Base-by-base conservation (phyloP, 1,284 basidiomycete species). In the Neonothopanus nambi region DNA sequence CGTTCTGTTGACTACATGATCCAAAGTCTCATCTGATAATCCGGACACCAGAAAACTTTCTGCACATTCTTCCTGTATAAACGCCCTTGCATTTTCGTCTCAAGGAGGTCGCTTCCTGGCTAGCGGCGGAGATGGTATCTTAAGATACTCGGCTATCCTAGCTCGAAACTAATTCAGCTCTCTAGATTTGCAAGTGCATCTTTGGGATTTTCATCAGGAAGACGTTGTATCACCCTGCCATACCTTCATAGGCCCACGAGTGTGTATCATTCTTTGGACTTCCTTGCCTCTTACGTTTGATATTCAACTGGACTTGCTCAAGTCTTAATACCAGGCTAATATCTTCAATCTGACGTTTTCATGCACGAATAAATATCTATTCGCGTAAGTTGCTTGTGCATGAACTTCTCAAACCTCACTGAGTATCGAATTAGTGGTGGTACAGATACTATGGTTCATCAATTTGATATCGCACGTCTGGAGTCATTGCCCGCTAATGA, bases 171-270 rank as follows among this genome's bases (percentile, higher is more conserved):
- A 37, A 28, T 30, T 44, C 49, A 47, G 47, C 39, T 17, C 7
- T 40, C 52, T 59, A 89, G 87, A 91, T 67, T 73, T 80, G 2
- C 67, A 73, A 15, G 74, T 88, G 12, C 73, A 76, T 51, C 66
- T 91, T 15, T 88, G 85, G 85, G 85, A 91, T 60, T 82, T 91
- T 57, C 73, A 89, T 59, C 81, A 85, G 59, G 80, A 87, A 13
- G 72, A 85, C 55, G 61, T 85, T 26, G 62, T 60, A 18, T 57
- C 50, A n/a, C 80, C 85, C 5, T 75, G 73, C 17, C 70, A 66
- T 52, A 72, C 70, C 11, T 77, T 82, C 54, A 60, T 59, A 26
- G 87, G 84, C 2, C 82, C 79, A 17, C 67, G 64, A 55, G 82
- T 83, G 60, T 61, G 72, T 50, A 40, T 50, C 12, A 26, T 20